phyloP scores from a whole-genome alignment of 163 green algal species.

The Scenedesmus sp. region DNA sequence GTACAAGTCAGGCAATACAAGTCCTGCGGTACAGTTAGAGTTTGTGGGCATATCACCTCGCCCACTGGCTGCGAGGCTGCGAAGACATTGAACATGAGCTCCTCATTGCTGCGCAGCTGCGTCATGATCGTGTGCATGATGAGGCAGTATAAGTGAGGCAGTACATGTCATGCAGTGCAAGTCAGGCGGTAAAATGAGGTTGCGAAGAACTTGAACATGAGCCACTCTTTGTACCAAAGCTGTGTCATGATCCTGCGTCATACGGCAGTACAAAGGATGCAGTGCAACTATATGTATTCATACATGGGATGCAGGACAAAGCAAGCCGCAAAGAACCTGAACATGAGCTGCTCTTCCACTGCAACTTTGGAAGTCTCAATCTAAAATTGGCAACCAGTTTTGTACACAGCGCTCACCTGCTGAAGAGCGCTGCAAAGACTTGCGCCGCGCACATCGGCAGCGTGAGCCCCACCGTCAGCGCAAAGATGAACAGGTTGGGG shows the following conservation, averaged over 20 bases:
- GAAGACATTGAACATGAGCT: conserved; percentile 52
- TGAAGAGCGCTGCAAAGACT: conserved; percentile 65
- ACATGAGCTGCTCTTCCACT: conserved; percentile 37
- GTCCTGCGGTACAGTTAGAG: no score
- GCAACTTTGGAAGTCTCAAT: not conserved
- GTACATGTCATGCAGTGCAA: no score
- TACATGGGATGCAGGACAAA: not conserved
- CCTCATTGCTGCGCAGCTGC: conserved; percentile 49
- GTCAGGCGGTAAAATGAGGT: not conserved
- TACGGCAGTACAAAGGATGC: not conserved
- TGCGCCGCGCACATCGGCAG: conserved; percentile 62
- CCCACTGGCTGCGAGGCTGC: conserved; percentile 24
- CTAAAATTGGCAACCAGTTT: conserved; percentile 34
- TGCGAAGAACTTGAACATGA: conserved; percentile 54
- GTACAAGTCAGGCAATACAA: not conserved
- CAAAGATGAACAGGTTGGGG: conserved; percentile 61
- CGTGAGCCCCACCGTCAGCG: conserved; percentile 58
- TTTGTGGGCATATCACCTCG: conserved; percentile 38
- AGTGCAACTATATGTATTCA: not conserved
- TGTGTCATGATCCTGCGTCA: conserved; percentile 52
- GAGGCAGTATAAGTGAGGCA: no score
- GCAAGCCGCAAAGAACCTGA: not conserved
- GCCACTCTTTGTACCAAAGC: conserved; percentile 47
- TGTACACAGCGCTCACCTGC: conserved; percentile 42
- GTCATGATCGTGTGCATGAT: conserved; percentile 46